Percentiles rank a stretch among this genome's conserved stretches.
phyloP scores from a whole-genome alignment of 768 basidiomycete species.

The Megacollybia marginata region DNA sequence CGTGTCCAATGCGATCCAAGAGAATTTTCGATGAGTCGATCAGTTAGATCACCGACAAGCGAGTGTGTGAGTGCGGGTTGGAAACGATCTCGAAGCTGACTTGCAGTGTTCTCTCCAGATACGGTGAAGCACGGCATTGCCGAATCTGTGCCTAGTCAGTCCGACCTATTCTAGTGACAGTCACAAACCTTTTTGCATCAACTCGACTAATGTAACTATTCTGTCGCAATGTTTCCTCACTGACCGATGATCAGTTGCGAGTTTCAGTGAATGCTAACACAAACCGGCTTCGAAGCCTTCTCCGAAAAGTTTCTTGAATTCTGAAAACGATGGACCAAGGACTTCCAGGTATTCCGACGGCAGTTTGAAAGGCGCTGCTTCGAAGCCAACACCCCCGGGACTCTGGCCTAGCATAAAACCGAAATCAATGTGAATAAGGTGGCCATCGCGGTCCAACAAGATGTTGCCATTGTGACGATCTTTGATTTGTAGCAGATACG shows the following conservation, averaged over 20 bases:
- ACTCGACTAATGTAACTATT: conserved; percentile 60
- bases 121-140: conserved; percentile 85
- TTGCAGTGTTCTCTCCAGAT: conserved; percentile 86
- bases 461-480: conserved; percentile 99
- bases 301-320: conserved; percentile 83
- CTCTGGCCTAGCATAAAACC: conserved; percentile 97
- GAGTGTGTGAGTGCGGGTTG: conserved; percentile 83
- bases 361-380: conserved; percentile 98
- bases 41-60: conserved; percentile 82
- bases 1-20: conserved; percentile 92
- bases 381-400: conserved; percentile 96
- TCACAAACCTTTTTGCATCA: conserved; percentile 88
- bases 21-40: conserved; percentile 82
- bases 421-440: conserved; percentile 95
- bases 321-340: conserved; percentile 73
- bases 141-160: conserved; percentile 49
- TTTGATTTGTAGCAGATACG: conserved; percentile 96
- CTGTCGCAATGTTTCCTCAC: conserved; percentile 2
- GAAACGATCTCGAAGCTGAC: conserved; percentile 86
- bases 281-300: conserved; percentile 90
- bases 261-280: conserved; percentile 63
- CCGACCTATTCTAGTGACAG: neutral
- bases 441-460: conserved; percentile 89
- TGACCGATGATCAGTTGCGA: too few species aligned
- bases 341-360: conserved; percentile 95